Evolutionary conservation across 441 rosid species (phyloP).

Genomic region (Lepidium campestre): DNA sequence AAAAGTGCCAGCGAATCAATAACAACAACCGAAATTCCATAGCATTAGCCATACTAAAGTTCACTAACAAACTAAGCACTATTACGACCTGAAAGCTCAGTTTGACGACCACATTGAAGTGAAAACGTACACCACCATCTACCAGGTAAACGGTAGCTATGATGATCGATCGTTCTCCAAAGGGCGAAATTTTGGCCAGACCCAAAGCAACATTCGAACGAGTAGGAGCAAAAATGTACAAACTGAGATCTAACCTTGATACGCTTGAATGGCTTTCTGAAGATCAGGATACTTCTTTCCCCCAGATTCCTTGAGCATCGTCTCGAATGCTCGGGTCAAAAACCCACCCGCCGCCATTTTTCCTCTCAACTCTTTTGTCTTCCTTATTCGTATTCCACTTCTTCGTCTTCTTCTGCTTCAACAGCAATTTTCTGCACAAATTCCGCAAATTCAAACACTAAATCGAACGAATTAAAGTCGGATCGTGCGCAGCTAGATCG

Average conservation of each 20-base stretch:
- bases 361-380: background rate
- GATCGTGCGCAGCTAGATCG: slow-evolving; percentile 15
- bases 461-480: background rate
- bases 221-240: background rate
- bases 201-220: background rate
- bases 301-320: slow-evolving; percentile 91
- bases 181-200: background rate
- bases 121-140: background rate
- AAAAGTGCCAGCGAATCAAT: background rate
- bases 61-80: background rate
- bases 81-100: background rate
- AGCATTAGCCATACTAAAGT: slow-evolving; percentile 2
- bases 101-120: background rate
- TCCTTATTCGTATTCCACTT: background rate
- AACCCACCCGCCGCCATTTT: slow-evolving; percentile 98
- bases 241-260: slow-evolving; percentile 52
- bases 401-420: slow-evolving; percentile 5
- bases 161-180: background rate
- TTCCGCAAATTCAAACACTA: background rate
- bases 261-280: slow-evolving; percentile 75
- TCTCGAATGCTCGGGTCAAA: slow-evolving; percentile 86
- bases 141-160: background rate
- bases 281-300: slow-evolving; percentile 85
- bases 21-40: background rate
- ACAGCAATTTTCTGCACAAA: slow-evolving; percentile 10